phyloP scores from a whole-genome alignment of 768 basidiomycete genomes.

The Sporobolomyces phaffii region DNA sequence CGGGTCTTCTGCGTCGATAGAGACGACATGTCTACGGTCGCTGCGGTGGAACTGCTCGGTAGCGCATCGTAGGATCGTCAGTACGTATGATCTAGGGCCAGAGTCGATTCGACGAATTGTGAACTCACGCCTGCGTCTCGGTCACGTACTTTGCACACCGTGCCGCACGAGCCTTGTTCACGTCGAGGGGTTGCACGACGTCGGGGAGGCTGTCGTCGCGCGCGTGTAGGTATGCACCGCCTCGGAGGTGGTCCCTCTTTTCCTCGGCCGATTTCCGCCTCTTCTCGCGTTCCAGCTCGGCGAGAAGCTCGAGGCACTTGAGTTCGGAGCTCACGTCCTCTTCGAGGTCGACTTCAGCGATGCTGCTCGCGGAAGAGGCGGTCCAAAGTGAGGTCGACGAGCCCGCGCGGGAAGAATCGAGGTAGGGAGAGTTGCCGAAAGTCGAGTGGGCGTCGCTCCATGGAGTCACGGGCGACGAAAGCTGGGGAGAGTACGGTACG shows the following conservation, averaged over 20 bases:
- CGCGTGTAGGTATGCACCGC: background rate
- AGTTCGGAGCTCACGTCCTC: slow-evolving; percentile 12
- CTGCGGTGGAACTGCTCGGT: too few relatives aligned
- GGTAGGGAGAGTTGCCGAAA: slow-evolving; percentile 4
- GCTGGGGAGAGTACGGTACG: background rate
- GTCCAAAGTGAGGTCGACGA: slow-evolving; percentile 16
- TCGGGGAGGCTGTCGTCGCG: slow-evolving; percentile 4
- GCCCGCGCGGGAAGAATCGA: background rate
- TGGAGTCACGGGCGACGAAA: background rate
- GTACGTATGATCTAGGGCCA: too few relatives aligned
- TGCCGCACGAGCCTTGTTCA: slow-evolving; percentile 2
- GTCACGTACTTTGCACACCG: background rate
- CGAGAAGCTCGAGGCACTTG: slow-evolving; percentile 17
- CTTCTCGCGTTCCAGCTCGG: slow-evolving; percentile 20
- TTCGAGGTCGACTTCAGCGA: background rate
- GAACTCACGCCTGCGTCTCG: background rate
- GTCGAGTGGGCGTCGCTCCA: slow-evolving; percentile 18
- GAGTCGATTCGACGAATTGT: too few relatives aligned
- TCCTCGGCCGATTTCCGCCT: slow-evolving; percentile 1
- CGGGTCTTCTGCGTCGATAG: background rate
- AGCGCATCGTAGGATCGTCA: too few relatives aligned
- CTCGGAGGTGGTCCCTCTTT: background rate
- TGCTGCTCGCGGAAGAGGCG: slow-evolving; percentile 7
- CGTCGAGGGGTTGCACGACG: slow-evolving; percentile 1
- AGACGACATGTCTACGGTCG: too few relatives aligned